Evolutionary conservation across 2,329 filamentous ascomycete genomes (phyloP), one percentile per base, ranked within the genome.

Genomic region (Fusarium brachygibbosum): DNA sequence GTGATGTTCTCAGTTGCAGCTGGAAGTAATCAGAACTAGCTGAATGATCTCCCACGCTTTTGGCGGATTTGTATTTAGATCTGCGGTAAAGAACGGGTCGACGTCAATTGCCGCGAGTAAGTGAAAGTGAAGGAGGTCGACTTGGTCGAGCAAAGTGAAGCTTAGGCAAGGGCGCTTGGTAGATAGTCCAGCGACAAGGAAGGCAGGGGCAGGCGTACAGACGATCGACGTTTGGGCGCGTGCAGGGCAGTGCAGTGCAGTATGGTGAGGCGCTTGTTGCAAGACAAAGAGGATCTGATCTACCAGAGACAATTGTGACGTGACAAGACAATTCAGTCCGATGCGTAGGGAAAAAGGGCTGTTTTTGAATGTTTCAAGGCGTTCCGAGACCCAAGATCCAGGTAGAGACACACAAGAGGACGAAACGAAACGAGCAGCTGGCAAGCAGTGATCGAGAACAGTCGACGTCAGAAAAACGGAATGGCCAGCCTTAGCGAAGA

Each of bases 281-380:
- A 64, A 48, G 49, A 72, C 69, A 51, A 37, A 28, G 48, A 40
- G 40, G 58, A 45, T 55, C 42, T 49, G 68, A 69, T 71, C 64
- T 66, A 58, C 60, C 37, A 38, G 41, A 45, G 35, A 58, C 52
- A 69, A 58, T 41, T 62, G 61, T 51, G 25, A 32, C 49, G 38
- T 50, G 28, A 34, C 51, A 31, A 45, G 42, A 32, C 28, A 31
- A 45, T 31, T 31, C 28, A 45, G n/a, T 45, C 42, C 28, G 42
- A 45, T 35, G 28, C 17, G 42, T 40, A 32, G 44, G 50, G 63
- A 34, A 62, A 58, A 50, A 49, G 6, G 32, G 23, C 34, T 59
- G 52, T 71, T 71, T 71, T 66, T 68, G 58, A 71, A 66, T 64
- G 52, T 71, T 71, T 71, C 60, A 66, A 54, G 32, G 29, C 25